phyloP scores from a whole-genome alignment of 768 basidiomycete species.

The Russula brevipes region DNA sequence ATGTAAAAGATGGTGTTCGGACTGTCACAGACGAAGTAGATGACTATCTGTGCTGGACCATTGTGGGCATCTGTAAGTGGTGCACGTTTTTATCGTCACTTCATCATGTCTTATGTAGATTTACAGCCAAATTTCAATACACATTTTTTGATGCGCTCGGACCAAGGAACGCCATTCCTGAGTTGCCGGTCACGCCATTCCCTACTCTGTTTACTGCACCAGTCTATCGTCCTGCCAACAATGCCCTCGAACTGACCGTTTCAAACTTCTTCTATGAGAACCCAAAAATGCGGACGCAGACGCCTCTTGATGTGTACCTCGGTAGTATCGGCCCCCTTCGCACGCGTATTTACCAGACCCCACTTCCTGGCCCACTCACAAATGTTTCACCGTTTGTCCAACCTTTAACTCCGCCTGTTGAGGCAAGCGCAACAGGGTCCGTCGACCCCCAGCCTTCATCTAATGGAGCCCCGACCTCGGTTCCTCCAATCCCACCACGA shows the following conservation, averaged over 20 bases:
- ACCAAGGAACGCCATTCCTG: slow-evolving; percentile 69
- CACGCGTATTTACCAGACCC: slow-evolving; percentile 70
- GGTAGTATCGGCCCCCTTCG: slow-evolving; percentile 83
- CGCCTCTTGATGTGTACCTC: slow-evolving; percentile 83
- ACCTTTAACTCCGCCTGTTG: slow-evolving; percentile 36
- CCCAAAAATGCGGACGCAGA: slow-evolving; percentile 54
- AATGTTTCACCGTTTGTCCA: slow-evolving; percentile 56
- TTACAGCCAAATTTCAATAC: slow-evolving; percentile 84
- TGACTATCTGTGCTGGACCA: slow-evolving; percentile 94
- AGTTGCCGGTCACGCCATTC: slow-evolving; percentile 82
- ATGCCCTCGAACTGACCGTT: slow-evolving; percentile 77
- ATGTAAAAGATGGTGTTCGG: slow-evolving; percentile 70
- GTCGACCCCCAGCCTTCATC: slow-evolving; percentile 15
- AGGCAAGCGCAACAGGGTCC: slow-evolving; percentile 14
- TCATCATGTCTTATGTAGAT: slow-evolving; percentile 18
- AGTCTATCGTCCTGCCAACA: slow-evolving; percentile 59
- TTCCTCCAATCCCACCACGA: slow-evolving; percentile 37
- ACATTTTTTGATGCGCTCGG: slow-evolving; percentile 90
- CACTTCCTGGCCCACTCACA: slow-evolving; percentile 63
- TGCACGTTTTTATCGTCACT: slow-evolving; percentile 4
- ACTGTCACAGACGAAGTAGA: slow-evolving; percentile 85
- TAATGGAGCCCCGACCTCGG: slow-evolving; percentile 12
- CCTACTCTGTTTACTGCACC: slow-evolving; percentile 83
- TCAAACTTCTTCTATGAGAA: slow-evolving; percentile 86
- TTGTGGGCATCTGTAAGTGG: slow-evolving; percentile 85